Evolutionary conservation across 2,329 filamentous ascomycete species (phyloP).

Genomic region (Ascocoryne sarcoides): DNA sequence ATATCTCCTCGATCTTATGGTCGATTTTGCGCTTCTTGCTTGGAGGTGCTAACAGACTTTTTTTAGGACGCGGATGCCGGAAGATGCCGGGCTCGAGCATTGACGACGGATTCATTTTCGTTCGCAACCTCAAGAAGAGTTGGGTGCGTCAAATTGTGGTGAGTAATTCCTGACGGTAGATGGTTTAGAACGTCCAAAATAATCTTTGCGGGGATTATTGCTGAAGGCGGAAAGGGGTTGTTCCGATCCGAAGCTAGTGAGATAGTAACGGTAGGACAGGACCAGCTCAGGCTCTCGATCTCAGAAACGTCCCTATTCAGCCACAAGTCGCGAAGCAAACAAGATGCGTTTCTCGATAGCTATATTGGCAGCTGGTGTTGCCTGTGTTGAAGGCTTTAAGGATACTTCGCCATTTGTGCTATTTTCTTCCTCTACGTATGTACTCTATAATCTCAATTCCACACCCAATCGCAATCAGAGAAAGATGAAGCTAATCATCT

Average conservation of each 20-base stretch:
- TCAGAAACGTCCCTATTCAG: not conserved
- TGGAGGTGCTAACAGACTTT: conserved; percentile 45
- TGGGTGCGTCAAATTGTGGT: too few relatives aligned
- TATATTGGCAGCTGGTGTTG: conserved; percentile 45
- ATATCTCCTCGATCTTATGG: conserved; percentile 63
- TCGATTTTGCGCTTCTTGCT: conserved; percentile 57
- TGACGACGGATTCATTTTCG: conserved; percentile 2
- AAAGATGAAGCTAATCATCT: not conserved
- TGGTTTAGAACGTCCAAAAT: not conserved
- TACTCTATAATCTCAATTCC: too few relatives aligned
- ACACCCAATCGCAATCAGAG: too few relatives aligned
- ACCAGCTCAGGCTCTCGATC: conserved; percentile 7
- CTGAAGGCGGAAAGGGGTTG: not conserved
- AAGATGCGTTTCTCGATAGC: conserved; percentile 48
- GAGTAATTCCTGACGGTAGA: too few relatives aligned
- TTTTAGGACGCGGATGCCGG: conserved; percentile 50
- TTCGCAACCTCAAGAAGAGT: too few relatives aligned
- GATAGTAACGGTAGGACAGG: not conserved
- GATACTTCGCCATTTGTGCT: conserved; percentile 86
- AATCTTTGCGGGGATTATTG: conserved; percentile 1
- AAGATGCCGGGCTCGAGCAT: conserved; percentile 35
- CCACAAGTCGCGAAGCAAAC: conserved; percentile 7
- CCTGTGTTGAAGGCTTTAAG: conserved; percentile 62
- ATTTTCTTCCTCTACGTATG: conserved; percentile 53
- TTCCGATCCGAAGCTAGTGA: not conserved